Evolutionary conservation across 2,329 filamentous ascomycete species (phyloP).

Genomic region (Aureobasidium sp.): DNA sequence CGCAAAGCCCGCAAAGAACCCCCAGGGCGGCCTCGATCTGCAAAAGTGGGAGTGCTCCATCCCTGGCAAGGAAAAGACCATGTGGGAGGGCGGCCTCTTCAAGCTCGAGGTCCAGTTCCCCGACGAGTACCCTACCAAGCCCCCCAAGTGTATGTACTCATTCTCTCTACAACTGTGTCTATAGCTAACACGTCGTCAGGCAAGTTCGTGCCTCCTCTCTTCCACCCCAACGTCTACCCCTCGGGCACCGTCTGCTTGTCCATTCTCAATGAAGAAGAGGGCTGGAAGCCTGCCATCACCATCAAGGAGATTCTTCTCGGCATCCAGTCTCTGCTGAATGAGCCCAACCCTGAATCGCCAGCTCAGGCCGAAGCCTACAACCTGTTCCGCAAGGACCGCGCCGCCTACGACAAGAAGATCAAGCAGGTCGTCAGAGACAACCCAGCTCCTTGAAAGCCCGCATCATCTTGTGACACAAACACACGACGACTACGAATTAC

Average conservation of each 20-base stretch:
- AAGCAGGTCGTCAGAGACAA: slow-evolving; percentile 84
- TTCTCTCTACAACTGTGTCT: no score
- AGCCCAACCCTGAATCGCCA: slow-evolving; percentile 93
- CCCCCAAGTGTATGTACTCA: slow-evolving; percentile 77
- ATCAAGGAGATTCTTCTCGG: slow-evolving; percentile 96
- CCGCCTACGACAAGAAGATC: slow-evolving; percentile 83
- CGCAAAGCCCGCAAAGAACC: slow-evolving; percentile 75
- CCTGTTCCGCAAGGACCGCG: slow-evolving; percentile 82
- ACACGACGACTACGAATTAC: neutral
- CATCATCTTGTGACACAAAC: neutral
- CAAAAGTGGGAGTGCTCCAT: slow-evolving; percentile 97
- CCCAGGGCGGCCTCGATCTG: slow-evolving; percentile 76
- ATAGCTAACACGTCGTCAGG: slow-evolving; percentile 45
- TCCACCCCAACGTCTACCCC: slow-evolving; percentile 97
- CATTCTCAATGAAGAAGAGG: slow-evolving; percentile 96
- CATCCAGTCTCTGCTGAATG: slow-evolving; percentile 91
- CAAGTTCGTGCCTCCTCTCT: slow-evolving; percentile 93
- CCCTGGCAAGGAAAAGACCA: slow-evolving; percentile 90
- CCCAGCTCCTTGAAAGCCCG: slow-evolving; percentile 55
- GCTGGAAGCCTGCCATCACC: slow-evolving; percentile 97
- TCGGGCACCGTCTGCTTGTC: slow-evolving; percentile 96
- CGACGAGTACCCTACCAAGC: slow-evolving; percentile 97
- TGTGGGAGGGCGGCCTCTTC: slow-evolving; percentile 97
- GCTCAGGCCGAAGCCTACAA: slow-evolving; percentile 98
- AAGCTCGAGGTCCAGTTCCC: slow-evolving; percentile 91